Evolutionary conservation across 2,329 filamentous ascomycete species (phyloP), one percentile per base, ranked within the genome.

Genomic region (Epichloe gansuensis): DNA sequence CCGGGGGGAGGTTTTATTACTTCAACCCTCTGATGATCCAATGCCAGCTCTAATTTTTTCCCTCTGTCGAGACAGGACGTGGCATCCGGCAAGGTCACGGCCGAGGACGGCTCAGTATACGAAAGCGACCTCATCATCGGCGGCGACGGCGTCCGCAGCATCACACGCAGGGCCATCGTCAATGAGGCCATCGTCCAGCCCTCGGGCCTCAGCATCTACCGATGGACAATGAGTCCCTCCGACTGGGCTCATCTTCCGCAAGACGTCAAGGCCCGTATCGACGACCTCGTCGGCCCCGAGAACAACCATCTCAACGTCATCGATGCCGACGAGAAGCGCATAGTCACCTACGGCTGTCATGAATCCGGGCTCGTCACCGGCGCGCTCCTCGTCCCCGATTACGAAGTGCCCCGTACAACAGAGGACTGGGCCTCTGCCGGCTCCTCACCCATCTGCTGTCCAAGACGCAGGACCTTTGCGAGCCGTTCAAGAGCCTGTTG

Each of bases 81-180:
- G 6, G 17, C 39, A 25, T 38, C 46, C 15, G 46, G 46, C 46
- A 48, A 39, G 12, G 37, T 48, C 35, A 41, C 46, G 7, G 28
- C 46, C 7, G 34, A 23, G 5, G 46, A 48, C 17, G 46, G 46
- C 12, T 48, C 46, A 12, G 5, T 28, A 4, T 48, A 48, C 23
- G 46, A 48, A 39, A 28, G 34, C 21, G 46, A 48, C 23, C 34
- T 48, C 46, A 31, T 48, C 13, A 41, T 42, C 7, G 46, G 46
- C 46, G 46, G 46, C 46, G 46, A 48, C 17, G 46, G 46, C 13
- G 46, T 48, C 15, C 46, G 46, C 46, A 48, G 46, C 46, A 39
- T 48, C 46, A 48, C 46, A n/a, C 46, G 46, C 9, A 48, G 39
- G 34, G 46, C 46, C 46, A 48, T 48, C 34, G 17, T 48, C 35